Evolutionary conservation across 2,329 filamentous ascomycete species (phyloP).

Genomic region (Lachnellula subtilissima): DNA sequence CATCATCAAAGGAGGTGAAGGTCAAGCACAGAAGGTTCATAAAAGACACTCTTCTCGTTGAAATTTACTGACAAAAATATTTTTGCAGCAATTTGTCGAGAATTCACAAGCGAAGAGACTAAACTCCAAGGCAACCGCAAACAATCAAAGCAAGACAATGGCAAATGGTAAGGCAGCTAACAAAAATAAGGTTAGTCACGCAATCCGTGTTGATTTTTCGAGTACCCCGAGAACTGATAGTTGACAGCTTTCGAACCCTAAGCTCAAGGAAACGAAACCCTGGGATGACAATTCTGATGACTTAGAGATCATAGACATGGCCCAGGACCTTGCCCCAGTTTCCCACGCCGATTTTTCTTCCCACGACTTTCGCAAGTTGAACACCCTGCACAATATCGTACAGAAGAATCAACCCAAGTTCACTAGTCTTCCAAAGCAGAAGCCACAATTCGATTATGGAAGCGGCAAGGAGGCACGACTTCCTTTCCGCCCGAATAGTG

Average conservation of each 20-base stretch:
- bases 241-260: slow-evolving; percentile 5
- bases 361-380: slow-evolving; percentile 26
- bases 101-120: background rate
- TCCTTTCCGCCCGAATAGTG: slow-evolving; percentile 12
- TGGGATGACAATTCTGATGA: slow-evolving; percentile 6
- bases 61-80: background rate
- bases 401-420: slow-evolving; percentile 13
- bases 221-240: background rate
- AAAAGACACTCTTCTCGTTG: background rate
- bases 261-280: slow-evolving; percentile 8
- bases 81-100: background rate
- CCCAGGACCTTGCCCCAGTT: slow-evolving; percentile 12
- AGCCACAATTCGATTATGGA: slow-evolving; percentile 23
- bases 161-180: background rate
- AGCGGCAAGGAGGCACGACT: slow-evolving; percentile 20
- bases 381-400: slow-evolving; percentile 28
- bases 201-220: background rate
- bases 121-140: background rate
- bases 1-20: background rate
- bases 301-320: slow-evolving; percentile 29
- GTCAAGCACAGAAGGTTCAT: background rate
- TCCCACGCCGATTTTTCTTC: slow-evolving; percentile 21
- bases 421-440: slow-evolving; percentile 24
- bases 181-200: background rate
- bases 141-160: background rate